Evolutionary conservation across 2,329 filamentous ascomycete genomes (phyloP).

Genomic region (Claviceps citrina): DNA sequence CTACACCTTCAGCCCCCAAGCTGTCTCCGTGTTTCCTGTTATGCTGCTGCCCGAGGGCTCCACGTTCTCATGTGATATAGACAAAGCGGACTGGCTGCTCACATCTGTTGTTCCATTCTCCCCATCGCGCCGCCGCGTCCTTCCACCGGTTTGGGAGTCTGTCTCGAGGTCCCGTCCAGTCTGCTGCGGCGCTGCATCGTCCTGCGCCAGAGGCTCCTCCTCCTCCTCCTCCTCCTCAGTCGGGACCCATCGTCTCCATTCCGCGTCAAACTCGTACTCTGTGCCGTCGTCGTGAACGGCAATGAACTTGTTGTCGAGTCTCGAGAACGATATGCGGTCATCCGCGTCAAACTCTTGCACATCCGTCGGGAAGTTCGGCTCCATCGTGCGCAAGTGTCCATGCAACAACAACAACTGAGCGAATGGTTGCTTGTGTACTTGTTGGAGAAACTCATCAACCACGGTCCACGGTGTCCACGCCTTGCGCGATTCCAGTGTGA

Average conservation of each 20-base stretch:
- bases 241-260: constrained; percentile 60
- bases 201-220: constrained; percentile 27
- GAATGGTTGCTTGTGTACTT: no score
- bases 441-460: no score
- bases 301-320: constrained; percentile 64
- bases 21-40: no score
- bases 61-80: no score
- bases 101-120: constrained; percentile 26
- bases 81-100: no score
- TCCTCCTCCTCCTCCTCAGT: constrained; percentile 35
- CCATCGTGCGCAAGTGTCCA: constrained; percentile 13
- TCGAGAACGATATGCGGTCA: constrained; percentile 76
- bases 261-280: constrained; percentile 69
- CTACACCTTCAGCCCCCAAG: neutral
- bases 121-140: constrained; percentile 29
- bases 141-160: constrained; percentile 9
- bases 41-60: no score
- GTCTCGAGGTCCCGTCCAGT: neutral
- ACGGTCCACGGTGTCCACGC: no score
- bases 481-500: no score
- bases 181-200: constrained; percentile 9
- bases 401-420: no score
- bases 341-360: constrained; percentile 58
- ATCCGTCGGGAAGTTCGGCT: constrained; percentile 38
- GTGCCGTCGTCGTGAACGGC: constrained; percentile 71